A percentile compares a stretch with the other conserved stretches of the same genome.
These are phyloP conservation scores for Pseudonitzschia pungens DNA, from an alignment of 108 stramenopile species.

Conservation along the genomic window DNA sequence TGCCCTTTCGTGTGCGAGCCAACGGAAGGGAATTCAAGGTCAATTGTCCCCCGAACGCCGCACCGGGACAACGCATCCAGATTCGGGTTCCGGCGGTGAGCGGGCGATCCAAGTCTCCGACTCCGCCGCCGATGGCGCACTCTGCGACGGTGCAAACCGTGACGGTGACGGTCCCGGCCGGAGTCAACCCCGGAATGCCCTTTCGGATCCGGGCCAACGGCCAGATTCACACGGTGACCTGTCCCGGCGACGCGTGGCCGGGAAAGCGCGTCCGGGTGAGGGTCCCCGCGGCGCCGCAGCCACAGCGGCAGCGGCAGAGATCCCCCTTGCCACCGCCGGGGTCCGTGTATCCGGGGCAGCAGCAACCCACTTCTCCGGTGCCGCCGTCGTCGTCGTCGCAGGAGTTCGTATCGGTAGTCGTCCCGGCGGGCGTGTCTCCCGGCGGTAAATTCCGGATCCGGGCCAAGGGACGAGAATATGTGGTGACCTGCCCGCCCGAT, in stretches of 20 bases:
- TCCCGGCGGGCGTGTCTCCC: constrained; percentile 80
- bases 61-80: constrained; percentile 81
- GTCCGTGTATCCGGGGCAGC: no score
- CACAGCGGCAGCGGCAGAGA: constrained; percentile 35
- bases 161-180: background rate
- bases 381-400: no score
- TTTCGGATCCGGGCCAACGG: constrained; percentile 42
- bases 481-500: constrained; percentile 90
- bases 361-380: no score
- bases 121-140: background rate
- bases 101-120: background rate
- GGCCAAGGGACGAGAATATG: constrained; percentile 86
- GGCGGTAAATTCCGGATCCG: constrained; percentile 85
- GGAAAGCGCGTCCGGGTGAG: constrained; percentile 75
- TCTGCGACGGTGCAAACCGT: background rate
- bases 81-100: constrained; percentile 77
- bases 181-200: background rate
- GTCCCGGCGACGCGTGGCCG: constrained; percentile 82
- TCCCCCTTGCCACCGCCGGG: constrained; percentile 43
- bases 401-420: constrained; percentile 86
- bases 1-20: constrained; percentile 84
- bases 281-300: constrained; percentile 37
- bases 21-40: constrained; percentile 88
- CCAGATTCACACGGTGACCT: constrained; percentile 82
- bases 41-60: constrained; percentile 84